Evolutionary conservation across 371 early-diverging fungal genomes (phyloP).

Genomic region (Mucor racemosus): DNA sequence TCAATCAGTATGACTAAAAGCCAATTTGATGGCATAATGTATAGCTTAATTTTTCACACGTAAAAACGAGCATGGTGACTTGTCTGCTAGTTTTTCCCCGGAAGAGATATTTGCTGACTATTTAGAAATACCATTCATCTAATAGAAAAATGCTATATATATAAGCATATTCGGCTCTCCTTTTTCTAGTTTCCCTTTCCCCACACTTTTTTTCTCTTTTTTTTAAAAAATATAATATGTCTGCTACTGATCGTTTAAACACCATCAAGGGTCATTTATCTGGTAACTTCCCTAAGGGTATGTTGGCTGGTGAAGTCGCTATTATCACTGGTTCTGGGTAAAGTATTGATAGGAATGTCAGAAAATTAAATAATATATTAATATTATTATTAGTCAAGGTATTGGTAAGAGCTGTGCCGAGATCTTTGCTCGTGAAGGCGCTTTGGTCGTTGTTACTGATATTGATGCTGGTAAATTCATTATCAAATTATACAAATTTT

Average conservation of each 20-base stretch:
- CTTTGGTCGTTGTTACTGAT: constrained; percentile 73
- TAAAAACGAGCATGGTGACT: constrained; percentile 1
- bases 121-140: constrained; percentile 5
- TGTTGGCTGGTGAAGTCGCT: constrained; percentile 79
- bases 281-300: constrained; percentile 59
- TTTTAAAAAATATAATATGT: constrained; percentile 29
- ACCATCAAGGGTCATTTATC: constrained; percentile 56
- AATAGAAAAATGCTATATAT: not conserved
- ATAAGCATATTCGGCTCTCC: constrained; percentile 4
- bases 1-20: constrained; percentile 9
- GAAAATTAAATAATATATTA: not conserved
- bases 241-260: constrained; percentile 55
- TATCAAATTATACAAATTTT: not conserved
- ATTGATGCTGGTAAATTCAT: constrained; percentile 45
- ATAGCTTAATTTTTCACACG: constrained; percentile 15
- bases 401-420: constrained; percentile 79
- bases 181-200: constrained; percentile 20
- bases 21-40: not conserved
- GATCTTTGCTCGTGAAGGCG: constrained; percentile 82
- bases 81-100: not conserved
- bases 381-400: constrained; percentile 60
- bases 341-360: constrained; percentile 12
- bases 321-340: constrained; percentile 85
- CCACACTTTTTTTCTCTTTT: constrained; percentile 17
- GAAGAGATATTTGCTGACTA: constrained; percentile 13